Evolutionary conservation across 441 rosid species (phyloP), one percentile per base, ranked within the genome.

Genomic region (Gossypium schwendimanii): DNA sequence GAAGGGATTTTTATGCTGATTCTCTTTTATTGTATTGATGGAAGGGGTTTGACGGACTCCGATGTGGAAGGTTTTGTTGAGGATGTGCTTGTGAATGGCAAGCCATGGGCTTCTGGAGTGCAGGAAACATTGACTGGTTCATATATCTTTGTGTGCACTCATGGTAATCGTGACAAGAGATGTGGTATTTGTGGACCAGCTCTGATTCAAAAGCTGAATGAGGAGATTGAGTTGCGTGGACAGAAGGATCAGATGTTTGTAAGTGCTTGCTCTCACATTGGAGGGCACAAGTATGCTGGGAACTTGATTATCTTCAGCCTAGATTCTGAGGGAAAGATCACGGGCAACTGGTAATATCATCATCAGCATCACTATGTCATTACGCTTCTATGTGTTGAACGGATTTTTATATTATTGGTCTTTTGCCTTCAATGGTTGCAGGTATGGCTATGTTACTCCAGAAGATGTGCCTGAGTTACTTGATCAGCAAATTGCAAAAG

Each of bases 231-330:
- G 50, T 74, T 76, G 6, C 90, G 89, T 11, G 92, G 91, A 68
- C 77, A 91, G 79, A 77, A 83, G 18, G 87, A 77, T 49, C 77
- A 87, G 70, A 83, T 91, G 11, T 81, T 85, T 63, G 92, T 92
- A 41, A 81, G 64, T 70, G 91, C 94, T 0, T 92, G 98, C 77
- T 91, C 97, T 78, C 97, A 94, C 79, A 64, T 94, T 44, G 98
- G 99, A 41, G 99, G 99, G 2, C 99, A 94, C 78, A 94, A 94
- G 71, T 94, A 94, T 80, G 97, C 99, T 62, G 99, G 99, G 23
- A 92, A 94, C 60, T 66, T 94, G 87, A 87, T 94, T n/a, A 76
- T 91, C 52, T 94, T 79, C 59, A 81, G 88, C 75, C 88, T 90
- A 18, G 87, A 87, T 78, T 76, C 86, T 0, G 85, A 84, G 71